These are phyloP conservation scores for Beauveria australis DNA, from an alignment of 2,329 filamentous ascomycete species.

Conservation along the genomic window DNA sequence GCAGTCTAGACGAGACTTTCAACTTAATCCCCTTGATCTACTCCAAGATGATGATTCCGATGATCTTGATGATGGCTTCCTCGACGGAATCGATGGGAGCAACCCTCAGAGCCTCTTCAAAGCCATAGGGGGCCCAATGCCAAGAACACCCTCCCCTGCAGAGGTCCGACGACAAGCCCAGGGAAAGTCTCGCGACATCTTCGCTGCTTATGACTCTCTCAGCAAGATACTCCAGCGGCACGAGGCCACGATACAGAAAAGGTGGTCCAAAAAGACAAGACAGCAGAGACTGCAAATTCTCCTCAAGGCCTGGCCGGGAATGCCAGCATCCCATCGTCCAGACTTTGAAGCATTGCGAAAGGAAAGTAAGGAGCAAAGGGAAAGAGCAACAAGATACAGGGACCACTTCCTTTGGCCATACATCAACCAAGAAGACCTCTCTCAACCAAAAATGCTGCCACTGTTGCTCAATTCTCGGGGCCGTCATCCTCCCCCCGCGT, in stretches of 20 bases:
- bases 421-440: slow-evolving; percentile 50
- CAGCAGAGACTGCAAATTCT: slow-evolving; percentile 38
- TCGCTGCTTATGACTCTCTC: slow-evolving; percentile 23
- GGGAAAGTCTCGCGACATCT: slow-evolving; percentile 3
- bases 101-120: not conserved
- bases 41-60: not conserved
- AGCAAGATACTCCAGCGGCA: slow-evolving; percentile 38
- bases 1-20: not conserved
- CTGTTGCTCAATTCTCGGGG: slow-evolving; percentile 46
- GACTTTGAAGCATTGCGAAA: slow-evolving; percentile 36
- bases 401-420: slow-evolving; percentile 41
- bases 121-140: not conserved
- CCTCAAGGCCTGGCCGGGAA: slow-evolving; percentile 39
- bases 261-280: slow-evolving; percentile 46
- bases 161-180: slow-evolving; percentile 13
- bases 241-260: slow-evolving; percentile 41
- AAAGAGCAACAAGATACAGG: slow-evolving; percentile 10
- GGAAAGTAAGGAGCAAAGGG: slow-evolving; percentile 13
- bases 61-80: not conserved
- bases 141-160: not conserved
- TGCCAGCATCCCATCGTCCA: slow-evolving; percentile 41
- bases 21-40: not conserved
- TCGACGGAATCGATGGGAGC: not conserved
- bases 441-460: slow-evolving; percentile 32
- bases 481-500: slow-evolving; percentile 35